A percentile compares a stretch with the other conserved stretches of the same genome.
These are phyloP conservation scores for Pouteria campechiana DNA, from an alignment of 179 eudicot genomes.

Conservation along the genomic window DNA sequence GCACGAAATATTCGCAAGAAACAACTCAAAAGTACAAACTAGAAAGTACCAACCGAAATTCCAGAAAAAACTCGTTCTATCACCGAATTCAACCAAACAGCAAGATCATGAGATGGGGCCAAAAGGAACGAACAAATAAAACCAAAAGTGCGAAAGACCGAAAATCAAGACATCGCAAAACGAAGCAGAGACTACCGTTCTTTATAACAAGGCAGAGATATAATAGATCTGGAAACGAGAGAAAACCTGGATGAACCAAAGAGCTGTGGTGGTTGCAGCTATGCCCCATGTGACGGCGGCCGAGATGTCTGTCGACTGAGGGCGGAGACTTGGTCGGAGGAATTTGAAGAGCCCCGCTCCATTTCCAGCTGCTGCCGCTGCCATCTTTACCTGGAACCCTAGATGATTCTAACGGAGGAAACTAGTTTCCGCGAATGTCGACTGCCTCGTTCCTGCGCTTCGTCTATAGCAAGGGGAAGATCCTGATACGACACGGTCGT, in stretches of 20 bases:
- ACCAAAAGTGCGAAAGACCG: neutral
- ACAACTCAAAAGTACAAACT: too few relatives aligned
- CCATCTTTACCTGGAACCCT: too few relatives aligned
- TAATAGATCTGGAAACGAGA: neutral
- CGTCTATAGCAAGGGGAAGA: too few relatives aligned
- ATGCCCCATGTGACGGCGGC: constrained; percentile 40
- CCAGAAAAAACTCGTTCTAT: too few relatives aligned
- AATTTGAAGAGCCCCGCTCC: constrained; percentile 14
- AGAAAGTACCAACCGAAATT: too few relatives aligned
- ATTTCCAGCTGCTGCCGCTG: constrained; percentile 8
- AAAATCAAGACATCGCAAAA: neutral
- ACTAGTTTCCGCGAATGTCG: too few relatives aligned
- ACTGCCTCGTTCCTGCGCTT: too few relatives aligned
- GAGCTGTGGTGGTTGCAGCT: constrained; percentile 23
- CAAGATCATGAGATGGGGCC: neutral
- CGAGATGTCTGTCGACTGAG: constrained; percentile 23
- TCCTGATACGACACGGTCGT: too few relatives aligned
- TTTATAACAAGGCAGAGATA: neutral
- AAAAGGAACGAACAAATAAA: neutral
- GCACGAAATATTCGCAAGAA: too few relatives aligned
- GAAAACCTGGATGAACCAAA: constrained; percentile 27
- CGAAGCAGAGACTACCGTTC: too few relatives aligned
- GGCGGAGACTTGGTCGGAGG: constrained; percentile 7
- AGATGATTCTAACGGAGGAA: too few relatives aligned
- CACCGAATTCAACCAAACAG: too few relatives aligned